Evolutionary conservation across 2,329 filamentous ascomycete species (phyloP), one percentile per base, ranked within the genome.

Genomic region (Cladophialophora chaetospira): DNA sequence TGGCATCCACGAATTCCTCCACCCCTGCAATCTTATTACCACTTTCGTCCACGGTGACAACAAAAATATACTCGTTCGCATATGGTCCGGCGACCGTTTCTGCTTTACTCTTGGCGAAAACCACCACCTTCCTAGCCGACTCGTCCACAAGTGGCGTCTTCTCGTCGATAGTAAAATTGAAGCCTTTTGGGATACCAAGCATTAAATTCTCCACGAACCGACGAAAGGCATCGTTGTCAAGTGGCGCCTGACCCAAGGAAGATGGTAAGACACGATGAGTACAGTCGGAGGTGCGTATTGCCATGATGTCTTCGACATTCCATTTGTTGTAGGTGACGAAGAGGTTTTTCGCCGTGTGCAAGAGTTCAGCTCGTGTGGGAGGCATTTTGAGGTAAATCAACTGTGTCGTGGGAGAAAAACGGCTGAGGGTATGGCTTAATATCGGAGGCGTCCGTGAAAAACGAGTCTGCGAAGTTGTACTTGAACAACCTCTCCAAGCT

Each of bases 291-390:
- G 38, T 15, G 19, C 38, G 38, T 42, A 42, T 6, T 42, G 38
- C 38, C 38, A 42, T 42, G 38, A 42, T 42, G 38, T 42, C 38
- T 42, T 42, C 38, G 38, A 42, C 9, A 42, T 42, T 42, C 38
- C 38, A 42, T 42, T 42, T 42, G 38, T 42, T 42, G 38, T 8
- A 15, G 15, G 19, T 15, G 6, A 8, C 38, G 38, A 42, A 42
- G 38, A 42, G 38, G 38, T 15, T 42, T 42, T 42, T 42, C 38
- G 38, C 38, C 38, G 19, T 42, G 38, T 42, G 38, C 38, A 42
- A 42, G 6, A 42, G 38, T 8, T 42, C n/a, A 42, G 38, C 38
- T 42, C 38, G 38, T 21, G 38, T 42, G 38, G 6, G 38, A 42
- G 38, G 6, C 38, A 42, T 42, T 42, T 42, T 42, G 38, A 42